Conservation (phyloP, 129 eudicot genomes). For the Erigeron canadensis region DNA sequence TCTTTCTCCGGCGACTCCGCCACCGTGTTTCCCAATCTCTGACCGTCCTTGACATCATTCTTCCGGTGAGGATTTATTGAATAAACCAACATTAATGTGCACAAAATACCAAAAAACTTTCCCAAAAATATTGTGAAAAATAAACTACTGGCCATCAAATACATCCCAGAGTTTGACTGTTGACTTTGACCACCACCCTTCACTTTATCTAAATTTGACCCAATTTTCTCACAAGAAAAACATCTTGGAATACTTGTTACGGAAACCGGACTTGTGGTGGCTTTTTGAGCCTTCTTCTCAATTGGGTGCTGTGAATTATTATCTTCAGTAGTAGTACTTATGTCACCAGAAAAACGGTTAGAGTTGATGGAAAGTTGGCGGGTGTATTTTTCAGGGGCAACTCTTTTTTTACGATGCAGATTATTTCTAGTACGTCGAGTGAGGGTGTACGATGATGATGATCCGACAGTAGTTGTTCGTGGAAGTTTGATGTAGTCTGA, state of each 20-base stretch:
- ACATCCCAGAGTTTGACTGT: constrained; percentile 25
- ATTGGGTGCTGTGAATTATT: constrained; percentile 13
- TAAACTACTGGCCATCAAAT: constrained; percentile 29
- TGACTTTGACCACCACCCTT: background rate
- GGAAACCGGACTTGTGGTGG: constrained; percentile 15
- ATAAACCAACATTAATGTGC: constrained; percentile 33
- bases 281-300: background rate
- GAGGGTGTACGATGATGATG: constrained; percentile 28
- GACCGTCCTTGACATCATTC: background rate
- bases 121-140: constrained; percentile 43
- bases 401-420: constrained; percentile 19
- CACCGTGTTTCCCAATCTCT: constrained; percentile 8
- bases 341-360: constrained; percentile 5
- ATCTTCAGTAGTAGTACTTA: background rate
- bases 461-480: constrained; percentile 13
- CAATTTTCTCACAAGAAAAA: background rate
- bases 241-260: background rate
- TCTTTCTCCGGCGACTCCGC: constrained; percentile 31
- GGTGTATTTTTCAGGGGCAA: constrained; percentile 20
- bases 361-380: constrained; percentile 27
- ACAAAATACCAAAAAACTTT: constrained; percentile 35
- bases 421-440: constrained; percentile 14
- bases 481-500: constrained; percentile 26
- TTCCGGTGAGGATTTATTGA: constrained; percentile 30
- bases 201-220: constrained; percentile 15